Evolutionary conservation across 495 filamentous ascomycete genomes (phyloP).

Genomic region (Aspergillus egyptiacus): DNA sequence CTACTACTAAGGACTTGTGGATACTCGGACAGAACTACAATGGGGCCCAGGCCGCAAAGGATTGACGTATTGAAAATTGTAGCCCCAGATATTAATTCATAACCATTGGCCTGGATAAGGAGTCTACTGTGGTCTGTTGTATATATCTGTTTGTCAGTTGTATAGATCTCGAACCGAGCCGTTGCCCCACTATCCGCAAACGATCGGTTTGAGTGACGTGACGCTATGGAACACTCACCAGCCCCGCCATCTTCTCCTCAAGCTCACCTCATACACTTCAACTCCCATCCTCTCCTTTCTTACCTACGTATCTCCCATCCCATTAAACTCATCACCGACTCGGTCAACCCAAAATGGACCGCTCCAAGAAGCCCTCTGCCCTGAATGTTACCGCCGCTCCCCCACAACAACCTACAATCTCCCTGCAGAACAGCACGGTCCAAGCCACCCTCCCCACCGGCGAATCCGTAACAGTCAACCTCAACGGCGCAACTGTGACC

Average conservation of each 20-base stretch:
- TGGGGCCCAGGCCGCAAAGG: too few relatives aligned
- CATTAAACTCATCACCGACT: background rate
- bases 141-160: too few relatives aligned
- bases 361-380: conserved; percentile 72
- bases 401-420: conserved; percentile 62
- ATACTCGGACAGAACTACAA: too few relatives aligned
- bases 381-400: conserved; percentile 62
- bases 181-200: too few relatives aligned
- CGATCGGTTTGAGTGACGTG: background rate
- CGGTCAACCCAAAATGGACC: conserved; percentile 55
- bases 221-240: too few relatives aligned
- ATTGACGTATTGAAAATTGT: too few relatives aligned
- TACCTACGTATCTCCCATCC: too few relatives aligned
- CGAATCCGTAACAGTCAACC: conserved; percentile 76
- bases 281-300: background rate
- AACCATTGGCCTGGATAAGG: too few relatives aligned
- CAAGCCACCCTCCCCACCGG: conserved; percentile 73
- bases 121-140: too few relatives aligned
- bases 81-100: too few relatives aligned
- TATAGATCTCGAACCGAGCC: too few relatives aligned
- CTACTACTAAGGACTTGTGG: too few relatives aligned
- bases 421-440: conserved; percentile 61
- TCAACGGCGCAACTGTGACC: conserved; percentile 87
- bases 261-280: background rate
- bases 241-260: background rate